Evolutionary conservation across 2,329 filamentous ascomycete species (phyloP).

Genomic region (Coleophoma eucalyptorum): DNA sequence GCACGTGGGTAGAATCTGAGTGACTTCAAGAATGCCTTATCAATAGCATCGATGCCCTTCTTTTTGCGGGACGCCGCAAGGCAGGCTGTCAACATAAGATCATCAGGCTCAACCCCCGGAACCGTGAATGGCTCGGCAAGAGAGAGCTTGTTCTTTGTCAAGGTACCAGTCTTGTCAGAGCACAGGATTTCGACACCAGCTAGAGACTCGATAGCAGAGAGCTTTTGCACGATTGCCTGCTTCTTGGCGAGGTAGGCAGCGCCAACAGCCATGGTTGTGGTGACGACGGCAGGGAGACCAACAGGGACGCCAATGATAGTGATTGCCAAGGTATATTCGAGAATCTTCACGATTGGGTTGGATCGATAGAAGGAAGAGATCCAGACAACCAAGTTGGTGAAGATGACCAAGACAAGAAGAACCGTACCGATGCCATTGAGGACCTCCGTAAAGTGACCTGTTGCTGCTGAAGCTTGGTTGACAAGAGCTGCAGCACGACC

Average conservation of each 20-base stretch:
- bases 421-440: constrained; percentile 82
- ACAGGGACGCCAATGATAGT: constrained; percentile 91
- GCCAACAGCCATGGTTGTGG: constrained; percentile 92
- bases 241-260: constrained; percentile 89
- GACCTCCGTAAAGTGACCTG: constrained; percentile 88
- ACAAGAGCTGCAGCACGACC: constrained; percentile 85
- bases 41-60: constrained; percentile 92
- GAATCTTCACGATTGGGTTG: constrained; percentile 73
- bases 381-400: constrained; percentile 82
- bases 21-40: constrained; percentile 90
- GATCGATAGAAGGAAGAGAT: constrained; percentile 84
- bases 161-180: constrained; percentile 90
- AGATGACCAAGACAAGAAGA: constrained; percentile 74
- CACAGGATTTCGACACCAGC: constrained; percentile 92
- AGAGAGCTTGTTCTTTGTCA: constrained; percentile 93
- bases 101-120: constrained; percentile 76
- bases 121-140: constrained; percentile 82
- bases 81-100: constrained; percentile 90
- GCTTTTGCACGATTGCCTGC: constrained; percentile 90
- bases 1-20: constrained; percentile 78
- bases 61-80: constrained; percentile 89
- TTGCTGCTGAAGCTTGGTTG: constrained; percentile 67
- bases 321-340: constrained; percentile 82
- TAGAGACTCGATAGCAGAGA: constrained; percentile 86
- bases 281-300: constrained; percentile 89